These are phyloP conservation scores for Pythium guiyangense DNA, from an alignment of 352 stramenopile species.

Conservation along the genomic window DNA sequence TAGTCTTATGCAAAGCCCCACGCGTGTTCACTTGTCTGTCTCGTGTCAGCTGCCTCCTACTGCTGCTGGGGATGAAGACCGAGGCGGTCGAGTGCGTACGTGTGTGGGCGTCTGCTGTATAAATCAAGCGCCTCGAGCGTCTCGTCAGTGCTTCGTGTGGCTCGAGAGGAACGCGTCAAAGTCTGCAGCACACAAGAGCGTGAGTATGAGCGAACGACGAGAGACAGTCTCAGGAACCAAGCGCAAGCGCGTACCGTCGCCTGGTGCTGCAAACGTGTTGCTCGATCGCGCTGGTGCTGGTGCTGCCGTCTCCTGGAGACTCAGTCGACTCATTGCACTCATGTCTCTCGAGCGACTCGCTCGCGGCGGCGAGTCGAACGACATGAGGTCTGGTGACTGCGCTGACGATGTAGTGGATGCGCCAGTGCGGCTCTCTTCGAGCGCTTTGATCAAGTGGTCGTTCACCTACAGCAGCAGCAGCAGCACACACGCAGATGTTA, in stretches of 20 bases:
- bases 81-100: neutral
- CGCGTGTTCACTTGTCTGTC: neutral
- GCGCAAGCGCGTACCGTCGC: slow-evolving; percentile 32
- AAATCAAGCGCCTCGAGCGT: slow-evolving; percentile 5
- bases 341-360: slow-evolving; percentile 20
- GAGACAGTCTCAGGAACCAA: neutral
- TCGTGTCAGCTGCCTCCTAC: neutral
- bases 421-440: slow-evolving; percentile 49
- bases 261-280: slow-evolving; percentile 26
- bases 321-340: slow-evolving; percentile 24
- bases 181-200: slow-evolving; percentile 13
- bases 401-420: slow-evolving; percentile 2
- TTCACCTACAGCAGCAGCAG: slow-evolving; percentile 51
- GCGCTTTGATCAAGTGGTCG: slow-evolving; percentile 72
- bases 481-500: neutral
- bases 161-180: slow-evolving; percentile 48
- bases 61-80: neutral
- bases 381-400: slow-evolving; percentile 40
- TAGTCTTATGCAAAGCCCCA: neutral
- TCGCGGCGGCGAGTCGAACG: slow-evolving; percentile 51
- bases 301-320: slow-evolving; percentile 17
- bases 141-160: slow-evolving; percentile 19
- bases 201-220: neutral
- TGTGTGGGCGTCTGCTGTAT: neutral
- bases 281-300: slow-evolving; percentile 4